Evolutionary conservation across 2,329 filamentous ascomycete genomes (phyloP).

Genomic region (Metarhizium sp.): DNA sequence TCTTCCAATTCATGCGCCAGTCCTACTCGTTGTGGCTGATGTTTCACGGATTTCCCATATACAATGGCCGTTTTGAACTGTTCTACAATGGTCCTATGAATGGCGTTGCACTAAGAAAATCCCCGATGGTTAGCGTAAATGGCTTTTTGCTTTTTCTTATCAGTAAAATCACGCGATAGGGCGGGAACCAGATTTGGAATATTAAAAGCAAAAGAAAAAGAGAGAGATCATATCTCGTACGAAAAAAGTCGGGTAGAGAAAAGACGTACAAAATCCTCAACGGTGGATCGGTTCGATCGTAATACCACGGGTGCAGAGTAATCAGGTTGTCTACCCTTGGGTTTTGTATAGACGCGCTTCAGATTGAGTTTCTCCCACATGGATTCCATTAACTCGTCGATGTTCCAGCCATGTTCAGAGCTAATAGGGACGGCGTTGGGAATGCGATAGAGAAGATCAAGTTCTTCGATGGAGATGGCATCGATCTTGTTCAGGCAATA

Average conservation of each 20-base stretch:
- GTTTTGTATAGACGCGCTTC: slow-evolving; percentile 92
- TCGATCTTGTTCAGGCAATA: slow-evolving; percentile 99
- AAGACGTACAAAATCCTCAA: slow-evolving; percentile 88
- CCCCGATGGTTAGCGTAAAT: slow-evolving; percentile 17
- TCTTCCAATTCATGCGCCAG: slow-evolving; percentile 85
- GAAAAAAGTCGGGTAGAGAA: background rate
- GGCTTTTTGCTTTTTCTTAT: background rate
- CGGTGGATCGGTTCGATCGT: slow-evolving; percentile 69
- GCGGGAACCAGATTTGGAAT: background rate
- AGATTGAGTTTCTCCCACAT: slow-evolving; percentile 98
- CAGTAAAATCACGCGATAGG: background rate
- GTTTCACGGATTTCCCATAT: slow-evolving; percentile 96
- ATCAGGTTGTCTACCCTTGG: slow-evolving; percentile 89
- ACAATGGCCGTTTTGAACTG: slow-evolving; percentile 94
- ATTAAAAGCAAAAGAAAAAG: background rate
- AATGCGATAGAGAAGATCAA: slow-evolving; percentile 92
- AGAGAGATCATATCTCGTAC: background rate
- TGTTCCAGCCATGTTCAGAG: slow-evolving; percentile 94
- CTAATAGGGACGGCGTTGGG: slow-evolving; percentile 96
- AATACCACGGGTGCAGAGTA: slow-evolving; percentile 88
- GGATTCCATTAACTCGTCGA: slow-evolving; percentile 91
- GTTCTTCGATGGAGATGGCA: slow-evolving; percentile 92
- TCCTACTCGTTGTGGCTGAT: slow-evolving; percentile 93
- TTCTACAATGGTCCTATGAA: slow-evolving; percentile 92
- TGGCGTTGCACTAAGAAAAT: slow-evolving; percentile 74